A percentile compares a stretch with the other conserved stretches of the same genome.
phyloP scores from a whole-genome alignment of 306 rosid genomes.

The Cicer pinnatifidum region DNA sequence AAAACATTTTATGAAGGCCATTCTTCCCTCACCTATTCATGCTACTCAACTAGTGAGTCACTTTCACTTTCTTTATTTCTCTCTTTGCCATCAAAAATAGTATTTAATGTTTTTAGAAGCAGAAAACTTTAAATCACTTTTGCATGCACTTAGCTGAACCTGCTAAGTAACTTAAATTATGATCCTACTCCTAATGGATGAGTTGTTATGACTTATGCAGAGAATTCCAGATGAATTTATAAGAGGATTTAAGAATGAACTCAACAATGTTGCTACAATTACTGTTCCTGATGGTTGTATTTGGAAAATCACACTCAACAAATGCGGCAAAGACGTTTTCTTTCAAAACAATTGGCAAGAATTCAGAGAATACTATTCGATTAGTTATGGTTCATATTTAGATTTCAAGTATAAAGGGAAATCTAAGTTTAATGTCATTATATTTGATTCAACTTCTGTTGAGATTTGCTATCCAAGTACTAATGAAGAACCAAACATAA shows the following conservation, averaged over 20 bases:
- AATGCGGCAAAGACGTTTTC: background rate
- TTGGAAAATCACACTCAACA: constrained; percentile 41
- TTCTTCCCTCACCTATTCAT: constrained; percentile 34
- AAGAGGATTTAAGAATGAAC: constrained; percentile 38
- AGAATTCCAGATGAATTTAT: constrained; percentile 47
- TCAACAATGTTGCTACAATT: constrained; percentile 28
- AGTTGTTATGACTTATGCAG: background rate
- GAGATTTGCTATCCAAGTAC: constrained; percentile 42
- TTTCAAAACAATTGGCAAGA: constrained; percentile 32
- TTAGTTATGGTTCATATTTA: constrained; percentile 31
- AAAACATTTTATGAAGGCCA: constrained; percentile 29
- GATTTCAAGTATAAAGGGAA: constrained; percentile 40
- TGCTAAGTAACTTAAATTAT: too few relatives aligned
- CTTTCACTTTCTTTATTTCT: too few relatives aligned
- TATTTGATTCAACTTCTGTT: constrained; percentile 39
- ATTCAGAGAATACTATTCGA: constrained; percentile 33
- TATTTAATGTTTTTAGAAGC: too few relatives aligned
- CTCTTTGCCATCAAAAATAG: too few relatives aligned
- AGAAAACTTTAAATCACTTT: too few relatives aligned
- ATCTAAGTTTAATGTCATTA: constrained; percentile 41
- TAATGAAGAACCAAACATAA: background rate
- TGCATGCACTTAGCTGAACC: background rate
- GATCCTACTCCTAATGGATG: background rate
- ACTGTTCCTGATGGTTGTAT: constrained; percentile 24
- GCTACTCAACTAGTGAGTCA: background rate